Percentiles rank a stretch among this genome's conserved stretches.
Evolutionary conservation across 225 moss, liverwort and hornwort species (phyloP).

Genomic region (Pseudoscleropodium purum): DNA sequence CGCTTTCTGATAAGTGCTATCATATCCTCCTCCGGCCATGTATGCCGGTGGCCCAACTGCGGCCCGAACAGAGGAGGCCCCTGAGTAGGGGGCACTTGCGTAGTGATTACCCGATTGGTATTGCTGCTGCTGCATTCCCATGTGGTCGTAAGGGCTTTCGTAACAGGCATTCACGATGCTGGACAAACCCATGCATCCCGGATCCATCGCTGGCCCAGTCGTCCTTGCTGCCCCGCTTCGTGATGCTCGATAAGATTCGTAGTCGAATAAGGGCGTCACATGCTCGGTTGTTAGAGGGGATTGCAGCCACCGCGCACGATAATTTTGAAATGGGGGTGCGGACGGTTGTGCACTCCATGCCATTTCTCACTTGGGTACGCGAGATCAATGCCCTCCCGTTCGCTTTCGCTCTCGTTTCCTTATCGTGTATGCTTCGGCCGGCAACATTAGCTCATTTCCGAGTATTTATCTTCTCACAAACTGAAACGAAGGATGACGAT

Average conservation of each 20-base stretch:
- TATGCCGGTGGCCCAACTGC: conserved; percentile 25
- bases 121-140: conserved; percentile 3
- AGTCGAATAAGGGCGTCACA: conserved; percentile 26
- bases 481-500: not conserved
- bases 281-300: conserved; percentile 6
- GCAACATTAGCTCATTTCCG: not conserved
- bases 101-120: not conserved
- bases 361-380: not conserved
- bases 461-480: not conserved
- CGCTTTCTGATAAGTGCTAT: not conserved
- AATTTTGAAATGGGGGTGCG: conserved; percentile 19
- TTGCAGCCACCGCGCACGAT: conserved; percentile 25
- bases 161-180: conserved; percentile 12
- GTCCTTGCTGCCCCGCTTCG: not conserved
- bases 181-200: conserved; percentile 11
- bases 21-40: conserved; percentile 34
- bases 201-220: not conserved
- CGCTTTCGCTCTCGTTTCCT: not conserved
- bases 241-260: not conserved
- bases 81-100: not conserved
- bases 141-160: conserved; percentile 2
- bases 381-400: not conserved
- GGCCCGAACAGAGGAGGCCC: not conserved
- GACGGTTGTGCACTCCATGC: conserved; percentile 15
- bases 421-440: not conserved